Conservation (phyloP, 2,329 filamentous ascomycete species). For the Cercospora sesami region DNA sequence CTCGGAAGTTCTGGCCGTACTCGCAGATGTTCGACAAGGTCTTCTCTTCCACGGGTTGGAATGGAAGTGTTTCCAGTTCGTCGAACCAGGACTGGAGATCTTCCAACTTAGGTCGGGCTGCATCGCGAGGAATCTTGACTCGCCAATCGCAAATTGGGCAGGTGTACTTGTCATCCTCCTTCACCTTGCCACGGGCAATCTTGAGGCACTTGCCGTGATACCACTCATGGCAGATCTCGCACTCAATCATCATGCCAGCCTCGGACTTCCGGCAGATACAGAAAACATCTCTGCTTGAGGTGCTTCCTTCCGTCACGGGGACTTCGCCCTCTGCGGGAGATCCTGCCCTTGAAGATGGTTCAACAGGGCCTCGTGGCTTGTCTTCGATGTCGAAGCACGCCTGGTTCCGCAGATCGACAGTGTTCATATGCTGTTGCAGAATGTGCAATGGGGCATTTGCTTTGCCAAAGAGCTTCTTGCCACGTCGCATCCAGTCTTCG, state of each 20-base stretch:
- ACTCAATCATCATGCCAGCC: constrained; percentile 99
- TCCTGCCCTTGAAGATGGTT: constrained; percentile 84
- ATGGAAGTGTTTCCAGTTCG: constrained; percentile 72
- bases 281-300: constrained; percentile 74
- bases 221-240: constrained; percentile 97
- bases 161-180: constrained; percentile 97
- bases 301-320: constrained; percentile 48
- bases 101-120: constrained; percentile 90
- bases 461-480: constrained; percentile 97
- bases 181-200: constrained; percentile 94
- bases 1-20: constrained; percentile 78
- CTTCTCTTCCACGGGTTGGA: constrained; percentile 93
- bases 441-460: constrained; percentile 97
- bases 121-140: constrained; percentile 93
- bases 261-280: constrained; percentile 93
- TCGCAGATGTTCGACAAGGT: constrained; percentile 82
- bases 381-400: constrained; percentile 91
- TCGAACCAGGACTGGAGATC: constrained; percentile 81
- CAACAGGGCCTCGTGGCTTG: constrained; percentile 83
- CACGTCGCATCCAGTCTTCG: constrained; percentile 98
- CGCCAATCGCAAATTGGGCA: constrained; percentile 98
- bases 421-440: constrained; percentile 88
- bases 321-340: constrained; percentile 50
- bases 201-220: constrained; percentile 98
- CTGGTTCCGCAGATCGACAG: constrained; percentile 83